These are phyloP conservation scores for Monosporascus sp. DNA, from an alignment of 2,329 filamentous ascomycete species.

Conservation along the genomic window DNA sequence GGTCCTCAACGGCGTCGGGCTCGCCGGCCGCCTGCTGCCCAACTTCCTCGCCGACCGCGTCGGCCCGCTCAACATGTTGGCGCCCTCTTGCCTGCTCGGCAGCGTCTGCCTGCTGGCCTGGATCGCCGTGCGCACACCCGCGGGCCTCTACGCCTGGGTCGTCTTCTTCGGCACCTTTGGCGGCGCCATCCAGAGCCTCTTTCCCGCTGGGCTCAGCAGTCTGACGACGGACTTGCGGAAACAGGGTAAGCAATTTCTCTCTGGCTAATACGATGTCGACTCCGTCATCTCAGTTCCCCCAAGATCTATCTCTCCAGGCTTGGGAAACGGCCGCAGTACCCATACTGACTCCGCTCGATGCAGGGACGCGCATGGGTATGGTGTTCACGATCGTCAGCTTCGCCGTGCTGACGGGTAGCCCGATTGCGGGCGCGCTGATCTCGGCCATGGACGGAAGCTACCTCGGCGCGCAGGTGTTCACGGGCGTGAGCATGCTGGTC, in stretches of 20 bases:
- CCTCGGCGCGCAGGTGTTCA: constrained; percentile 43
- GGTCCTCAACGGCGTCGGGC: constrained; percentile 58
- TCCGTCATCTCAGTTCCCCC: too few species aligned
- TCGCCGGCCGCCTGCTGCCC: constrained; percentile 52
- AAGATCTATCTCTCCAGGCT: too few species aligned
- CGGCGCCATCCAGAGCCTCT: constrained; percentile 60
- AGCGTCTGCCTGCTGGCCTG: constrained; percentile 47
- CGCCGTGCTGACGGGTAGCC: constrained; percentile 46
- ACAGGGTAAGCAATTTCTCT: constrained; percentile 28
- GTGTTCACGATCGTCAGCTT: constrained; percentile 51
- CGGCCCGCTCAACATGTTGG: constrained; percentile 57
- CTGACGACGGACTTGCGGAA: constrained; percentile 47
- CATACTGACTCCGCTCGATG: background rate
- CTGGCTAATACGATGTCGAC: too few species aligned
- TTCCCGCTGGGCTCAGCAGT: constrained; percentile 55
- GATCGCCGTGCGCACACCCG: constrained; percentile 46
- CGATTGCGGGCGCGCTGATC: constrained; percentile 46
- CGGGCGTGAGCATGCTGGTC: constrained; percentile 36
- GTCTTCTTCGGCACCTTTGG: constrained; percentile 59
- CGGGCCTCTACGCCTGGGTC: constrained; percentile 56
- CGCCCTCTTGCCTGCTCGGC: constrained; percentile 38
- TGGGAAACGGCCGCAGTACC: too few species aligned
- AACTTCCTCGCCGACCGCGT: constrained; percentile 51
- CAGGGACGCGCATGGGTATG: constrained; percentile 49
- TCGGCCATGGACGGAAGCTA: constrained; percentile 35